Conservation (phyloP, 2,329 filamentous ascomycete species). For the Leptodontidium sp. region DNA sequence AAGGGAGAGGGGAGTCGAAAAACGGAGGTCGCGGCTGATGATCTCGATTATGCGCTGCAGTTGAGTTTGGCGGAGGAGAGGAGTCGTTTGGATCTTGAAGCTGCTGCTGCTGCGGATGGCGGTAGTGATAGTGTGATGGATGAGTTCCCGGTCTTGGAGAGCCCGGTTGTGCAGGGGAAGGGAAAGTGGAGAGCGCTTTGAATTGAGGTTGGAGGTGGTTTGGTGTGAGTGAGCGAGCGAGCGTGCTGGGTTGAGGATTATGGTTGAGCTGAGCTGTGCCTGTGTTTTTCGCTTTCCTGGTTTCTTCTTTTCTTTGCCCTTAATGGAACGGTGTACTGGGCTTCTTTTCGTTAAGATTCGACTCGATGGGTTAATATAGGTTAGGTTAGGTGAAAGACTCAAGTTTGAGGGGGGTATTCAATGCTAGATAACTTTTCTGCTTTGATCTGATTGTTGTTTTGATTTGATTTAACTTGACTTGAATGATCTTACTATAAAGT, state of each 20-base stretch:
- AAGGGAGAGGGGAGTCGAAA: constrained; percentile 24
- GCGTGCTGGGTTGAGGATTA: not conserved
- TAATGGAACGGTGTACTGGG: constrained; percentile 3
- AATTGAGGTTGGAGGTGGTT: not conserved
- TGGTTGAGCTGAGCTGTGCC: not conserved
- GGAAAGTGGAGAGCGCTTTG: constrained; percentile 29
- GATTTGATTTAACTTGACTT: too few relatives aligned
- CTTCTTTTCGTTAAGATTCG: not conserved
- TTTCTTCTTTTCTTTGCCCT: constrained; percentile 8
- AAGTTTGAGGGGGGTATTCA: too few relatives aligned
- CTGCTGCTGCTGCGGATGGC: constrained; percentile 34
- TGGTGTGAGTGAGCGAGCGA: not conserved
- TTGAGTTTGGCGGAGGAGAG: constrained; percentile 66
- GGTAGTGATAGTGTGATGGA: constrained; percentile 41
- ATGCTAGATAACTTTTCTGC: too few relatives aligned
- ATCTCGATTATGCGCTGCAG: constrained; percentile 66
- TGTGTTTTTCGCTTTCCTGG: not conserved
- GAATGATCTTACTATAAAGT: too few relatives aligned
- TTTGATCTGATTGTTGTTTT: too few relatives aligned
- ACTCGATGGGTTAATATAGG: too few relatives aligned
- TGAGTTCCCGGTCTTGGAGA: constrained; percentile 52
- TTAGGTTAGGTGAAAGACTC: too few relatives aligned
- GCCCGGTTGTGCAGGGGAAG: constrained; percentile 52
- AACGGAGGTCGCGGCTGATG: constrained; percentile 52
- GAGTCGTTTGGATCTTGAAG: constrained; percentile 44